Evolutionary conservation across 257 asterid species (phyloP).

Genomic region (Jacaranda copaia): DNA sequence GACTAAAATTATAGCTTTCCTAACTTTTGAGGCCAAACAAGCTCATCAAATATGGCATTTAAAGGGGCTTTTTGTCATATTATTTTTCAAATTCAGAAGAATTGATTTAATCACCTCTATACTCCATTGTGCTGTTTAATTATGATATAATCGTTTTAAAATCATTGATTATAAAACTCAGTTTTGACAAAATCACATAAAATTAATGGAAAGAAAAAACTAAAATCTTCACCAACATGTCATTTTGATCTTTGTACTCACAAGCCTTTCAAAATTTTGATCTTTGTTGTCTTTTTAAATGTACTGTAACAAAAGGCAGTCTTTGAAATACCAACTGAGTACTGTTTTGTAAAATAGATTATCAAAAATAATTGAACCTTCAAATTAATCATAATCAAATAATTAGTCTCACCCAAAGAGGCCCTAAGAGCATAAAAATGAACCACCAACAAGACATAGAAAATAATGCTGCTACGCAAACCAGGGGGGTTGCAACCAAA

Average conservation of each 20-base stretch:
- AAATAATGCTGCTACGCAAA: constrained; percentile 25
- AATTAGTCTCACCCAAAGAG: constrained; percentile 9
- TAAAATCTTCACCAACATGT: background rate
- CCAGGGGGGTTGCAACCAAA: constrained; percentile 33
- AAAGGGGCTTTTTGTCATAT: background rate
- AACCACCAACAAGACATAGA: constrained; percentile 25
- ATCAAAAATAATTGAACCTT: background rate
- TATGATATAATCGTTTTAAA: background rate
- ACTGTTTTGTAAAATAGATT: background rate
- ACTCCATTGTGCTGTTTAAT: background rate
- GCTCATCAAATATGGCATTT: background rate
- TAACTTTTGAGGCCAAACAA: constrained; percentile 4
- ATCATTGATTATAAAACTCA: background rate
- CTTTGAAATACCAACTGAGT: constrained; percentile 7
- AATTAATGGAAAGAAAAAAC: constrained; percentile 6
- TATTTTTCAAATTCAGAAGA: background rate
- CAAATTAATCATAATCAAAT: constrained; percentile 7
- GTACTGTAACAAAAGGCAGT: background rate
- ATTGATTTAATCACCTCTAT: background rate
- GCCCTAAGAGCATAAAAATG: constrained; percentile 17
- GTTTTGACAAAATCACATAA: background rate
- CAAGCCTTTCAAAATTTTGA: constrained; percentile 3
- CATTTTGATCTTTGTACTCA: no score
- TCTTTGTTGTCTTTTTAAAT: constrained; percentile 9
- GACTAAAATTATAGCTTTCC: constrained; percentile 20